Conservation (phyloP, 1,284 basidiomycete species). For the Sporisorium scitamineum region DNA sequence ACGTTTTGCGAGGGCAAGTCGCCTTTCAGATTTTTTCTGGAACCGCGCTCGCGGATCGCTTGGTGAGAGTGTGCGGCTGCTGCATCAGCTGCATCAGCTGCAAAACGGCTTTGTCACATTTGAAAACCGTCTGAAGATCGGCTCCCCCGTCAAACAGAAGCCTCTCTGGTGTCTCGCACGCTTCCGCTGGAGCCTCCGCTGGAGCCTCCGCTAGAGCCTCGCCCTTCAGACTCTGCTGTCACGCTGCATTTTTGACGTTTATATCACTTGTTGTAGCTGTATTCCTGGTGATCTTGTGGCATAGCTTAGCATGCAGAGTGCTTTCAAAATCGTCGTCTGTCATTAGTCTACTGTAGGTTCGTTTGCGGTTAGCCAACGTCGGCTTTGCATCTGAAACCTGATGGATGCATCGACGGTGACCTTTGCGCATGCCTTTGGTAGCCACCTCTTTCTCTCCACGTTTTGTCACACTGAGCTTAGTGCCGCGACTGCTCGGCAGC, state of each 20-base stretch:
- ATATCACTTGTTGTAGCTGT: too few species aligned
- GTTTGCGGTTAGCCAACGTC: neutral
- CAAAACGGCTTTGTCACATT: neutral
- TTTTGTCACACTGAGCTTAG: neutral
- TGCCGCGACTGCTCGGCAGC: neutral
- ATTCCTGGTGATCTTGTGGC: too few species aligned
- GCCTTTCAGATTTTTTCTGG: neutral
- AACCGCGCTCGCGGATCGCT: neutral
- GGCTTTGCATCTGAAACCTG: conserved; percentile 8
- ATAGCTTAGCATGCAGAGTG: too few species aligned
- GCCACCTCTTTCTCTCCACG: neutral
- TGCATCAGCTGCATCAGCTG: neutral
- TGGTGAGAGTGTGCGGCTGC: neutral
- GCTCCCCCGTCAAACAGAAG: neutral
- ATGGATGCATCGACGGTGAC: neutral
- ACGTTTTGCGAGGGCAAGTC: neutral
- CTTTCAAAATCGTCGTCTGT: too few species aligned
- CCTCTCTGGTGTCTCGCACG: too few species aligned
- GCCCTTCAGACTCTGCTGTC: too few species aligned
- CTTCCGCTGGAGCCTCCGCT: too few species aligned
- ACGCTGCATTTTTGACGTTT: too few species aligned
- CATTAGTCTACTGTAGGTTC: too few species aligned
- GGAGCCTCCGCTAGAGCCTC: too few species aligned
- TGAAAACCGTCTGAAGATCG: neutral
- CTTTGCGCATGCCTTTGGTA: neutral